Evolutionary conservation across 2,329 filamentous ascomycete genomes (phyloP), one percentile per base, ranked within the genome.

Genomic region (Aspergillus sp.): DNA sequence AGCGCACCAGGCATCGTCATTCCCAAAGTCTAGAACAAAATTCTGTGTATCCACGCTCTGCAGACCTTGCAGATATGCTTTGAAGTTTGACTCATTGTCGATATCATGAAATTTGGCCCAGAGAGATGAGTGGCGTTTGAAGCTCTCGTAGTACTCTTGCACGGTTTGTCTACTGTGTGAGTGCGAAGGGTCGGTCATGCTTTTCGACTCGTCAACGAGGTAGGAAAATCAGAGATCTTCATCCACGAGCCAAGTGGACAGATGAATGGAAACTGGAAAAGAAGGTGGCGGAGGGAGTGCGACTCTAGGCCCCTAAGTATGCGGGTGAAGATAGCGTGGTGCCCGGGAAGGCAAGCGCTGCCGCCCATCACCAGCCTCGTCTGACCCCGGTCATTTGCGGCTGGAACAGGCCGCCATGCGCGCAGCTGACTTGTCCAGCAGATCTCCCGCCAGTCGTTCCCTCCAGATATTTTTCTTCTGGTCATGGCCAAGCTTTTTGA

Each of bases 21-120:
- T 69, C 13, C 74, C 72, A 53, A 76, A 77, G 55, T 76, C 72
- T 34, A 76, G 61, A 21, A 75, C 66, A 51, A 77, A 77, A 55
- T 76, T 77, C 11, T 55, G 57, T 0, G 72, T 74, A 2, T 53
- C 52, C 11, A 66, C 54, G 41, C 68, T 59, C 34, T 63, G 43
- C 4, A 76, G 54, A 11, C 56, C 59, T 5, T 56, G 55, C 45
- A 67, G 58, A 45, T 68, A 72, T 4, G 52, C 29, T 16, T 45
- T 45, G 52, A 75, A 75, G 52, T 69, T 56, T 3, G 21, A 46
- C 11, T 63, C 53, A 19, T 73, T 63, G 36, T 76, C 74, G 19
- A 76, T 74, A 49, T 75, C 60, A 19, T 64, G 56, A 49, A 74
- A 74, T 40, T 62, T 66, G 13, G 59, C 48, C 23, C 42, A 50